These are phyloP conservation scores for Solanum pinnatisectum DNA, from an alignment of 257 asterid species.

Conservation along the genomic window DNA sequence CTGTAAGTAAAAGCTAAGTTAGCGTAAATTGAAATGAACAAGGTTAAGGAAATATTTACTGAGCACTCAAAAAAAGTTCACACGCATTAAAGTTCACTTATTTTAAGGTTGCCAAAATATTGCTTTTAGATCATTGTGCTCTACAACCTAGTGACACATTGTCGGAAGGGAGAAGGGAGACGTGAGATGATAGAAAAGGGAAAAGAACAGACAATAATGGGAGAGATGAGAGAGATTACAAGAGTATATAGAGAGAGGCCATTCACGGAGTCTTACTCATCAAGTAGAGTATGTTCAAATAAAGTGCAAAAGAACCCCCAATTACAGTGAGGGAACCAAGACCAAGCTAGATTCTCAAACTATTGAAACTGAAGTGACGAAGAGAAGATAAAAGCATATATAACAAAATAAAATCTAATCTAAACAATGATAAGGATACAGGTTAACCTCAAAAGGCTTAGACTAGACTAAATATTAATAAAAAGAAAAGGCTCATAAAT, in stretches of 20 bases:
- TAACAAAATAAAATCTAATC: not conserved
- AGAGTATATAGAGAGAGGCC: not conserved
- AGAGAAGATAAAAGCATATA: not conserved
- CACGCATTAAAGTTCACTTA: not conserved
- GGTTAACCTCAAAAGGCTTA: not conserved
- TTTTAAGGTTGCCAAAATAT: not conserved
- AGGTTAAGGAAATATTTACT: not conserved
- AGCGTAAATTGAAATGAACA: not conserved
- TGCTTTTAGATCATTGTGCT: not conserved
- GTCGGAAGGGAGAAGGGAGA: not conserved
- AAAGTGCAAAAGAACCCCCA: not conserved
- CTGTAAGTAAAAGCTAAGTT: slow-evolving; percentile 24
- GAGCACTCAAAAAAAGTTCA: not conserved
- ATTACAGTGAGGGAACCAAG: not conserved
- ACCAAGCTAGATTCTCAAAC: not conserved
- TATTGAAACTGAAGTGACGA: not conserved
- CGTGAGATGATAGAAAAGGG: not conserved
- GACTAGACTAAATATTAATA: not conserved
- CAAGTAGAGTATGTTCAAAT: not conserved
- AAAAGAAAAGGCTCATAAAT: not conserved
- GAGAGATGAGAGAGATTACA: not conserved
- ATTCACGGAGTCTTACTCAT: not conserved
- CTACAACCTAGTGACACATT: not conserved
- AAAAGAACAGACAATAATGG: not conserved
- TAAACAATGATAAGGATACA: not conserved